A percentile compares a stretch with the other conserved stretches of the same genome.
These are phyloP conservation scores for Adenanthera pavonina DNA, from an alignment of 306 rosid species.

Conservation along the genomic window DNA sequence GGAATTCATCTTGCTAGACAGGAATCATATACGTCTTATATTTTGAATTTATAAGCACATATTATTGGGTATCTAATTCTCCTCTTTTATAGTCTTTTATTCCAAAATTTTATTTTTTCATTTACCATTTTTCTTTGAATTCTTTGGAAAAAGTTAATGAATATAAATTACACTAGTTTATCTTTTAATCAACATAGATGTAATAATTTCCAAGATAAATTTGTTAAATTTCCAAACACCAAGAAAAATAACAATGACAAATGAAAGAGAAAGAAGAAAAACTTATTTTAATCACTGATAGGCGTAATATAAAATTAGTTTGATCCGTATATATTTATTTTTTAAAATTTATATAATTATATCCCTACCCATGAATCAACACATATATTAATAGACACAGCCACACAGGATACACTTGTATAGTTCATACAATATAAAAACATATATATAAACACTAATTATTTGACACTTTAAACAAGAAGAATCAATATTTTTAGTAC, in stretches of 20 bases:
- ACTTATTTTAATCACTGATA: not conserved
- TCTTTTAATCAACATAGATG: not conserved
- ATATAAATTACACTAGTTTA: not conserved
- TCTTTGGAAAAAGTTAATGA: not conserved
- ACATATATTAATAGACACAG: too few relatives aligned
- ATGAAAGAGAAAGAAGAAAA: not conserved
- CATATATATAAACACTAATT: too few relatives aligned
- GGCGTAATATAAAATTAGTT: not conserved
- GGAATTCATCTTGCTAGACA: not conserved
- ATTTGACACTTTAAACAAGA: too few relatives aligned
- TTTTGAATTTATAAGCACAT: slow-evolving; percentile 24
- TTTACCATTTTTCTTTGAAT: not conserved
- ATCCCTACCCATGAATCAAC: too few relatives aligned
- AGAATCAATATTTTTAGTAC: too few relatives aligned
- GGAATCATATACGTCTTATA: slow-evolving; percentile 27
- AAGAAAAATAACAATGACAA: not conserved
- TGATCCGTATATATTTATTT: not conserved
- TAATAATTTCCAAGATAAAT: not conserved
- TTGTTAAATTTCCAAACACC: not conserved
- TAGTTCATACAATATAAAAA: too few relatives aligned
- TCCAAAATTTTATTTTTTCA: not conserved
- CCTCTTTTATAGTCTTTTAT: slow-evolving; percentile 16
- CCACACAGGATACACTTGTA: too few relatives aligned
- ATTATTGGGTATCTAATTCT: slow-evolving; percentile 40
- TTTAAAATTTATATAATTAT: too few relatives aligned